A percentile compares a stretch with the other conserved stretches of the same genome.
These are phyloP conservation scores for Astragalus glycyphyllos DNA, from an alignment of 306 rosid genomes.

Conservation along the genomic window DNA sequence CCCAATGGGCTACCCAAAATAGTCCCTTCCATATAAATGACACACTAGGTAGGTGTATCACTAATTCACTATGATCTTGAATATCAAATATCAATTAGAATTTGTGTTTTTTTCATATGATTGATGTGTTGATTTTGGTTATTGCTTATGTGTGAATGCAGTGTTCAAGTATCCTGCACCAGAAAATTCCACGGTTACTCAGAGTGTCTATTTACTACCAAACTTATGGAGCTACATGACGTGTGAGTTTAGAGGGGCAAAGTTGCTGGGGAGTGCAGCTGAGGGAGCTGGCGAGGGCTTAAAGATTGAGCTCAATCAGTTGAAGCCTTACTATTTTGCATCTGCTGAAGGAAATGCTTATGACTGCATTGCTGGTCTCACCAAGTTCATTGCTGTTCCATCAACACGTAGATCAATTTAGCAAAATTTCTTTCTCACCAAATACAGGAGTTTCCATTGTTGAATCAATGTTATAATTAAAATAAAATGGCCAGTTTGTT, in stretches of 20 bases:
- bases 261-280: constrained; percentile 49
- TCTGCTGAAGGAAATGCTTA: constrained; percentile 47
- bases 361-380: constrained; percentile 66
- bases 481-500: not conserved
- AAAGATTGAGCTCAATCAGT: constrained; percentile 45
- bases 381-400: constrained; percentile 53
- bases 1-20: constrained; percentile 61
- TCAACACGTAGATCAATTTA: constrained; percentile 28
- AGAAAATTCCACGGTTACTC: constrained; percentile 31
- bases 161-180: constrained; percentile 62
- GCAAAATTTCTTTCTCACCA: not conserved
- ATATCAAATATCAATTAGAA: not conserved
- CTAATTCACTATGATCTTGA: too few species aligned
- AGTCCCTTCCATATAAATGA: constrained; percentile 70
- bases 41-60: constrained; percentile 45
- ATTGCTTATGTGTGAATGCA: constrained; percentile 21
- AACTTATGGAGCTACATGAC: constrained; percentile 55
- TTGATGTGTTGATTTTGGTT: not conserved
- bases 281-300: constrained; percentile 58
- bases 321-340: constrained; percentile 69
- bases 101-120: not conserved
- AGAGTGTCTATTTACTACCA: constrained; percentile 56
- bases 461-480: not conserved
- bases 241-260: constrained; percentile 56
- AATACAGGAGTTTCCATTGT: too few species aligned